Base-by-base conservation (phyloP, 176 grass and related monocot genomes). In the Elaeis guineensis region DNA sequence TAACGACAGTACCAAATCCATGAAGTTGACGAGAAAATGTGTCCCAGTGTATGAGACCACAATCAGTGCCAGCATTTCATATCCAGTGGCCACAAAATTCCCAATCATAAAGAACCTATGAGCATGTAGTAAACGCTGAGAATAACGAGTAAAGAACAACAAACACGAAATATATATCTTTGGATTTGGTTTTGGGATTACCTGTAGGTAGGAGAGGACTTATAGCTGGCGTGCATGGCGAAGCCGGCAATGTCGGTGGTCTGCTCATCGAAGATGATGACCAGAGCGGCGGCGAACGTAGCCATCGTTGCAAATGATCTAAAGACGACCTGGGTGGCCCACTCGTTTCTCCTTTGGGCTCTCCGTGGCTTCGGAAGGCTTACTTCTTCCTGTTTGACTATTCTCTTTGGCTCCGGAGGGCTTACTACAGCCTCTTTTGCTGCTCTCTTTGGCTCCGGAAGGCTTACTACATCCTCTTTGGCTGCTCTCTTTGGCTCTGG, bases 81-180 rank as follows among this genome's bases (percentile, higher is more conserved):
- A 65, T 4, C 44, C 21, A 16, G 35, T 16, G 11, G 19, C 21
- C 15, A 51, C 23, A 35, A 19, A 17, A 51, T 65, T 65, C 20
- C 35, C 62, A 16, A 65, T 51, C 20, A 65, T 16, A 16, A 65
- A 65, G 15, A 51, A 65, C 48, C 62, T 65, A n/a, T 20, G n/a
- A 20, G 28, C 35, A 63, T 19, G 61, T 16, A 51, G 4, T 14
- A 0, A 19, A 18, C 1, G 26, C 7, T 44, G 11, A 44, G 11
- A 44, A 12, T 6, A 30, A 14, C 11, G 35, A 44, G 11, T 3
- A 44, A 1, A 44, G 0, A 14, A 14, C 35, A 44, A 9, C 8
- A 12, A 3, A 44, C 35, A 12, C 12, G 2, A 44, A 12, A 44
- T n/a, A n/a, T n/a, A n/a, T n/a, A n/a, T n/a, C n/a, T 14, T 12